Conservation (phyloP, 2,329 filamentous ascomycete genomes). For the Diaporthe citrichinensis region DNA sequence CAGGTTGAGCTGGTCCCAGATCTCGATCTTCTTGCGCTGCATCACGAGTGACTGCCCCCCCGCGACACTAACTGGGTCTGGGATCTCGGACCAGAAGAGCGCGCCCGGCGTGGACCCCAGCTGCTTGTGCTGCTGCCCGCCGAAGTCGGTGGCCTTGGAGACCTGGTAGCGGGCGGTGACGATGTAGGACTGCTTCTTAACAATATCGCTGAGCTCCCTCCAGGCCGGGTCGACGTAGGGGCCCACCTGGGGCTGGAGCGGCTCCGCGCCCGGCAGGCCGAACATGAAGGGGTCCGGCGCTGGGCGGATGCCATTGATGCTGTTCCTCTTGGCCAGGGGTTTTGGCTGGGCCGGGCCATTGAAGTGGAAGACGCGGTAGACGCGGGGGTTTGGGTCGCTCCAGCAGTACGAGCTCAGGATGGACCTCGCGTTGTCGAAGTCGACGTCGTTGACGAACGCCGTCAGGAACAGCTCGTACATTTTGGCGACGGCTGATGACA, state of each 20-base stretch:
- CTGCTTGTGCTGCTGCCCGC: constrained; percentile 48
- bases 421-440: constrained; percentile 63
- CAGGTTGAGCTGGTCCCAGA: constrained; percentile 66
- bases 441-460: constrained; percentile 63
- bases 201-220: constrained; percentile 68
- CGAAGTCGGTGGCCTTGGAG: constrained; percentile 62
- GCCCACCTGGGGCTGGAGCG: not conserved
- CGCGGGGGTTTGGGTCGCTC: constrained; percentile 65
- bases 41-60: constrained; percentile 60
- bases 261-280: constrained; percentile 36
- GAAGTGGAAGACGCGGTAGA: constrained; percentile 68
- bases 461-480: constrained; percentile 75
- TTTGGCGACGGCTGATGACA: not conserved
- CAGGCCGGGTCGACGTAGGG: constrained; percentile 51
- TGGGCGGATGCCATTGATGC: constrained; percentile 39
- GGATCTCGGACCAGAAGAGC: constrained; percentile 72
- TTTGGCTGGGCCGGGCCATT: constrained; percentile 55
- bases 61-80: constrained; percentile 62
- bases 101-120: constrained; percentile 54
- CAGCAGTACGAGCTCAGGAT: constrained; percentile 71
- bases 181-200: constrained; percentile 70
- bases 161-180: constrained; percentile 70
- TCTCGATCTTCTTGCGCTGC: constrained; percentile 69
- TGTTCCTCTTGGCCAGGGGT: constrained; percentile 44
- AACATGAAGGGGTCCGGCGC: constrained; percentile 36